Percentiles rank a stretch among this genome's conserved stretches.
Evolutionary conservation across 257 asterid genomes (phyloP).

Genomic region (Ilex asprella): DNA sequence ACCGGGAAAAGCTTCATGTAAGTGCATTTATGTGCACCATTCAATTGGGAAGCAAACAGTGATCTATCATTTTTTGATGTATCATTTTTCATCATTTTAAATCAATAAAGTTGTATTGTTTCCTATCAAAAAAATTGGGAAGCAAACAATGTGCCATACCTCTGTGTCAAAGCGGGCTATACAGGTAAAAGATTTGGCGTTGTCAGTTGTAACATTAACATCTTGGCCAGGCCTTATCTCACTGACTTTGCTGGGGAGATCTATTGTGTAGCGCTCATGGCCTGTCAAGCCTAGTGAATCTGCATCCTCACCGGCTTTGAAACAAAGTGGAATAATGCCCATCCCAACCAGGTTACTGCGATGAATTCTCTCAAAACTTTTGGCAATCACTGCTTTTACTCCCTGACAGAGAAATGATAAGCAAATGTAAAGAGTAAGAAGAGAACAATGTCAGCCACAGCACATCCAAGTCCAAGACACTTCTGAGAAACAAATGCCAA

Average conservation of each 20-base stretch:
- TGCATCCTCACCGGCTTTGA: slow-evolving; percentile 80
- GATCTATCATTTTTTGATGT: no score
- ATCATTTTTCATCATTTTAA: no score
- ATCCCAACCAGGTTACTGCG: slow-evolving; percentile 93
- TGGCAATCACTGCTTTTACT: slow-evolving; percentile 91
- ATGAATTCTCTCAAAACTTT: slow-evolving; percentile 91
- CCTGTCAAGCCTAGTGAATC: slow-evolving; percentile 78
- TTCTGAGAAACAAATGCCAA: background rate
- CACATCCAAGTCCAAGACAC: background rate
- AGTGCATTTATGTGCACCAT: no score
- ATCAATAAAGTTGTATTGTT: background rate
- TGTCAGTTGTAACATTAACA: slow-evolving; percentile 59
- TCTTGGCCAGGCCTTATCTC: slow-evolving; percentile 84
- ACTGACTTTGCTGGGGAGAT: slow-evolving; percentile 59
- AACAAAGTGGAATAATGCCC: slow-evolving; percentile 93
- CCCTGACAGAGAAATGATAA: slow-evolving; percentile 39
- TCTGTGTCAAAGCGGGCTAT: slow-evolving; percentile 73
- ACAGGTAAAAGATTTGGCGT: slow-evolving; percentile 69
- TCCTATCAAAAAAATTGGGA: background rate
- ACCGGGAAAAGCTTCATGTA: no score
- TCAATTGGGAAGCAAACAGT: no score
- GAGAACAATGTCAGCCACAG: background rate
- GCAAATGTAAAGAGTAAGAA: background rate
- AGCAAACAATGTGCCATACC: slow-evolving; percentile 33
- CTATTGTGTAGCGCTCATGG: slow-evolving; percentile 70